Base-by-base conservation (phyloP, 2,329 filamentous ascomycete species). In the Bimuria novae-zelandiae region DNA sequence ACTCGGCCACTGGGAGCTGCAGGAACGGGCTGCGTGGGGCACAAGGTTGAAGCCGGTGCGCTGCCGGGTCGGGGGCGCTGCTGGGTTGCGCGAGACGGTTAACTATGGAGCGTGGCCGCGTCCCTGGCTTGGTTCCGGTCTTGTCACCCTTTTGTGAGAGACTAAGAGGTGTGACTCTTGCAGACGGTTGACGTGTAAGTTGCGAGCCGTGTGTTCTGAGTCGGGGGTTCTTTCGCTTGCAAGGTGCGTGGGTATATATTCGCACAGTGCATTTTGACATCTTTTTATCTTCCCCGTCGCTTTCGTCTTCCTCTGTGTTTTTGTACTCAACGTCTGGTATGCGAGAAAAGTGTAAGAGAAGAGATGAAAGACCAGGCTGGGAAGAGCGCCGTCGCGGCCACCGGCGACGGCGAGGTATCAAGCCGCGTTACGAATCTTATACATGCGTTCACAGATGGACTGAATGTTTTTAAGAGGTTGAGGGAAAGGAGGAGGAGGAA, bases 381-480 rank as follows among this genome's bases (percentile, higher is more conserved):
- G 37, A 53, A 55, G 39, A 57, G 39, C 43, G 57, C 58, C 54
- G 54, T 60, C 54, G 58, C 51, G 21, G 63, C 60, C 37, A 63
- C 58, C 54, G 54, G 61, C 54, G 58, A 52, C 21, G 63, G 61
- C 37, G 63, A 70, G 50, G 69, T 72, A 45, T 60, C 67, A 11
- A 67, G 52, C 47, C 73, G 71, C 45, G 75, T 79, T 16, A 62
- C 70, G 16, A 72, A 73, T 29, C 74, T 79, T 49, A 72, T 79
- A 29, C 71, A 74, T 35, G 76, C 77, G 6, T 79, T 79, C 58
- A 68, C 74, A 32, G 74, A 74, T 57, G 76, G 76, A 22, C 64
- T 79, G 27, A 75, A 79, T 56, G 73, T 79, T 16, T 77, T 79
- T 65, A 77, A 73, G 57, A 68, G 72, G 51, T 60, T 78, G 30